Base-by-base conservation (phyloP, 108 stramenopile genomes). In the Cyclostephanos invisitatus region DNA sequence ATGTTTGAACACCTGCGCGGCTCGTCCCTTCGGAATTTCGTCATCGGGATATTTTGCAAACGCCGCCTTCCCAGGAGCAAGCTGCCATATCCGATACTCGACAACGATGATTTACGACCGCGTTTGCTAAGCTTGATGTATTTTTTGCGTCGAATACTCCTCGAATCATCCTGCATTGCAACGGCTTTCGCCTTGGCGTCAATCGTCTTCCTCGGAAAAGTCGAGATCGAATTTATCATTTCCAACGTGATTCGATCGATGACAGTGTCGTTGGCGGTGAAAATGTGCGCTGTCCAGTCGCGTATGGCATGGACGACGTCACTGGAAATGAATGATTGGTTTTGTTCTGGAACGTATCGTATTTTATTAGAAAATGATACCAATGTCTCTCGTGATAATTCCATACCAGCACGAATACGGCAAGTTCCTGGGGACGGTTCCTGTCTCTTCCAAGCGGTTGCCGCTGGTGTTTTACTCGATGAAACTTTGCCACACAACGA, bases 371-470 rank as follows among this genome's bases (percentile, higher is more conserved):
- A n/a, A 24, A 18, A 67, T 40, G 51, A 37, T 40, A 12, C 8
- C 18, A 46, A 48, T 8, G 25, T 38, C 12, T 2, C 10, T 36
- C 9, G 20, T 27, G 42, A 27, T 2, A 7, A 7, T 38, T 35
- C 56, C 37, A 57, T 75, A 25, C 72, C 79, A 17, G 82, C 85
- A 15, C 44, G 7, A 24, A 87, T 92, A 64, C 85, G 95, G 36
- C 92, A 96, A 74, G 92, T 92, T 29, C 90, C 91, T 25, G 92
- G 95, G 7, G 87, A 96, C 80, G 95, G 95, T 17, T 92, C 90
- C 55, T 96, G 95, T 68, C 77, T 96, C 25, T 96, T 96, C 75
- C 91, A 93, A 78, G 79, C 86, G 12, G 76, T 93, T 44, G 77
- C 70, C 15, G 70, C 69, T 66, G 37, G 74, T 6, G 25, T 76